Conservation (phyloP, 1,284 basidiomycete species). For the Blastosporella zonata region DNA sequence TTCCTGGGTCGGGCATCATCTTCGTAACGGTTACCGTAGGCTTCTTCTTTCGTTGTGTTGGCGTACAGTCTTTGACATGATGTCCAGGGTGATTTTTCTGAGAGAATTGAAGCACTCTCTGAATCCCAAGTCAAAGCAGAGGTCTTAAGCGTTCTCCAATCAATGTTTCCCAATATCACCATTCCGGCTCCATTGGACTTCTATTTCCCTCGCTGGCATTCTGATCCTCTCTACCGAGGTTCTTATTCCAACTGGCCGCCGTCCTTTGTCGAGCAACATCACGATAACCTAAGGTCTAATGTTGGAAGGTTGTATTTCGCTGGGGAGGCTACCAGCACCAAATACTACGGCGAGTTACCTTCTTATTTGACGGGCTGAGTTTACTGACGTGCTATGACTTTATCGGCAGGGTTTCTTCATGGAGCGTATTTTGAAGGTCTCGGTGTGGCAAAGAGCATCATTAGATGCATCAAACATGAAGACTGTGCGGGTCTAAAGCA, state of each 20-base stretch:
- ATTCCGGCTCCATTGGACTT: slow-evolving; percentile 56
- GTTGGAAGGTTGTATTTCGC: slow-evolving; percentile 59
- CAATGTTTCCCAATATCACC: slow-evolving; percentile 54
- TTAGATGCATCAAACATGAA: slow-evolving; percentile 34
- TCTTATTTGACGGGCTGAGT: neutral
- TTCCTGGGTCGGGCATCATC: slow-evolving; percentile 59
- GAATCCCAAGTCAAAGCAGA: slow-evolving; percentile 48
- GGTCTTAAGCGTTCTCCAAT: slow-evolving; percentile 49
- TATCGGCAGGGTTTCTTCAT: slow-evolving; percentile 40
- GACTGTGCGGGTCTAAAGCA: slow-evolving; percentile 26
- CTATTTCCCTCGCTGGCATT: slow-evolving; percentile 54
- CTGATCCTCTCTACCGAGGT: slow-evolving; percentile 58
- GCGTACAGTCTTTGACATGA: slow-evolving; percentile 1
- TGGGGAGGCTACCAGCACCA: slow-evolving; percentile 58
- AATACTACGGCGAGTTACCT: slow-evolving; percentile 49
- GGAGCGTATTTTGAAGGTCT: slow-evolving; percentile 45
- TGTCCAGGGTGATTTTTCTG: slow-evolving; percentile 51
- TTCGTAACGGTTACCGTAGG: slow-evolving; percentile 63
- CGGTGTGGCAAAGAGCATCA: slow-evolving; percentile 32
- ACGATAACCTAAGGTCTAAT: slow-evolving; percentile 56
- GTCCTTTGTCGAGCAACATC: slow-evolving; percentile 49
- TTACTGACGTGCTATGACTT: neutral
- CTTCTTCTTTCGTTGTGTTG: neutral
- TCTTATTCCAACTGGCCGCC: slow-evolving; percentile 71
- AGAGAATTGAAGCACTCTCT: slow-evolving; percentile 53